Percentiles rank a stretch among this genome's conserved stretches.
Evolutionary conservation across 768 basidiomycete species (phyloP).

Genomic region (Clitopilus passeckerianus): DNA sequence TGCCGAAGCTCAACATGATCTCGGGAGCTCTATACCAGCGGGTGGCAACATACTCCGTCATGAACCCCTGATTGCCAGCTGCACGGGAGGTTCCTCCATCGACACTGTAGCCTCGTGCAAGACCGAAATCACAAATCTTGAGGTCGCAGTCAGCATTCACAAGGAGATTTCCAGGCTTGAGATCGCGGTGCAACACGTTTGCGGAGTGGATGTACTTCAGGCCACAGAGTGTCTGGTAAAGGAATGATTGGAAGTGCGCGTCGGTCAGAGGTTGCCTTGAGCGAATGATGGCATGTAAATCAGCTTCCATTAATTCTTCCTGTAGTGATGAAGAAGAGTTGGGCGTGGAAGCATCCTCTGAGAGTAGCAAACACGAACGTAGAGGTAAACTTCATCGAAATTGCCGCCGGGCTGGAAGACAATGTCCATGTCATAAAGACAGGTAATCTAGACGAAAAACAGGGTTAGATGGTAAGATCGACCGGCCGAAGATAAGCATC

Average conservation of each 20-base stretch:
- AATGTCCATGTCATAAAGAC: constrained; percentile 97
- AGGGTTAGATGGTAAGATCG: constrained; percentile 1
- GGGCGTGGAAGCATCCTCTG: background rate
- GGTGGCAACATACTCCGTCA: constrained; percentile 99
- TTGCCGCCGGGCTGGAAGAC: constrained; percentile 88
- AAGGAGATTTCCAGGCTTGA: constrained; percentile 92
- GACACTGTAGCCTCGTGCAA: constrained; percentile 91
- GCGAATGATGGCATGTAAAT: constrained; percentile 95
- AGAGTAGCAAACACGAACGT: constrained; percentile 42
- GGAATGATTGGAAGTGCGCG: constrained; percentile 92
- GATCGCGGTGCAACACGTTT: constrained; percentile 93
- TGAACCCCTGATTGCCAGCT: constrained; percentile 87
- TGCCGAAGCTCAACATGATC: constrained; percentile 97
- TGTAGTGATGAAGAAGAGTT: constrained; percentile 24
- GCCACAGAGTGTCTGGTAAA: constrained; percentile 98
- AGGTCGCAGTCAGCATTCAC: constrained; percentile 98
- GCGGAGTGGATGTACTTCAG: constrained; percentile 98
- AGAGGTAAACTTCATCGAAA: constrained; percentile 96
- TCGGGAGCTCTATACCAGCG: constrained; percentile 98
- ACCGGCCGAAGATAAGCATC: constrained; percentile 15
- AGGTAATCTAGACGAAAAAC: constrained; percentile 67
- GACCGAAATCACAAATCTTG: constrained; percentile 98
- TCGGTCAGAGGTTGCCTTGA: constrained; percentile 87
- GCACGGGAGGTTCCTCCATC: constrained; percentile 70
- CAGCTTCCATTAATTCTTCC: constrained; percentile 99